Conservation (phyloP, 345 rosid genomes). For the Trapa incisa region DNA sequence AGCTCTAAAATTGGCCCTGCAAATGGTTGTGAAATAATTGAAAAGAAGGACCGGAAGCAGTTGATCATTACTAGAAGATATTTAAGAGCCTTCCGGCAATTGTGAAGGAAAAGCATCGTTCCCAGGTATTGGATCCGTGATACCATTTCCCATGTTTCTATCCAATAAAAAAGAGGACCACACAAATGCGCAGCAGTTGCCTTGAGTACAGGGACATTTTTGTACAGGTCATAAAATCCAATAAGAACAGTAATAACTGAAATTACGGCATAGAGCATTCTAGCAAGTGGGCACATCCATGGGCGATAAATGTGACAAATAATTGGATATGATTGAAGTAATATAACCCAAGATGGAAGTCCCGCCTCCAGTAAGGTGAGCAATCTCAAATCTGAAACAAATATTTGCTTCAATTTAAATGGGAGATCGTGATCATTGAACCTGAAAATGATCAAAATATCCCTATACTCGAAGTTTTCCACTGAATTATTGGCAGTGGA, state of each 20-base stretch:
- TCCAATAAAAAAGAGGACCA: constrained; percentile 92
- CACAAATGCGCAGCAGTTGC: constrained; percentile 73
- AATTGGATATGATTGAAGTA: constrained; percentile 92
- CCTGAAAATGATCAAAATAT: constrained; percentile 63
- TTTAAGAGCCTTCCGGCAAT: constrained; percentile 68
- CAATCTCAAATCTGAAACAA: constrained; percentile 63
- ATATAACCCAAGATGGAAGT: constrained; percentile 95
- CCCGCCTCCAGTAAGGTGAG: constrained; percentile 91
- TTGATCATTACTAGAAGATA: constrained; percentile 45
- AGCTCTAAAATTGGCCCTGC: constrained; percentile 23
- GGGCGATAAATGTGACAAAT: constrained; percentile 88
- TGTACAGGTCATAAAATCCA: constrained; percentile 91
- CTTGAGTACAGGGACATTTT: constrained; percentile 94
- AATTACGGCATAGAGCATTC: constrained; percentile 68
- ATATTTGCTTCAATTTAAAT: constrained; percentile 55
- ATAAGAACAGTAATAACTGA: constrained; percentile 72
- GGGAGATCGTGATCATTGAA: constrained; percentile 74
- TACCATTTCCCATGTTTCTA: constrained; percentile 96
- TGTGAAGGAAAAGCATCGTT: constrained; percentile 91
- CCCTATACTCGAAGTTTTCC: constrained; percentile 36
- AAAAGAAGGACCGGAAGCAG: constrained; percentile 45
- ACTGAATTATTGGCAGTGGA: constrained; percentile 20
- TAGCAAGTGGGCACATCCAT: constrained; percentile 96
- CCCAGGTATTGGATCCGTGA: constrained; percentile 91
- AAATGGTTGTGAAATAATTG: constrained; percentile 34